phyloP scores from a whole-genome alignment of 2,329 filamentous ascomycete species.

The Coniochaeta hoffmannii region DNA sequence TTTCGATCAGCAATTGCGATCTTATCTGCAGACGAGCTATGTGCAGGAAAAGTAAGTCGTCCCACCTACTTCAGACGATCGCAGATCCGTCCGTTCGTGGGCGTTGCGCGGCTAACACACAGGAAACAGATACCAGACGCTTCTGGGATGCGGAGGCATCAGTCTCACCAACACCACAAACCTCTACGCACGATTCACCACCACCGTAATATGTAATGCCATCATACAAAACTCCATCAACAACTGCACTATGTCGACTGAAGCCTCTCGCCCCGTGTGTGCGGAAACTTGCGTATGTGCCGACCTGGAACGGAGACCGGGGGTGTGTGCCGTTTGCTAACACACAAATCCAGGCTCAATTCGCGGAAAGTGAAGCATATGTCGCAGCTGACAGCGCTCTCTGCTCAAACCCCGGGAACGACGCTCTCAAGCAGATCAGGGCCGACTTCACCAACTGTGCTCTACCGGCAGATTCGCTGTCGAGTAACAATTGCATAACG shows the following conservation, averaged over 20 bases:
- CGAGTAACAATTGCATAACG: conserved; percentile 62
- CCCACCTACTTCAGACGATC: not conserved
- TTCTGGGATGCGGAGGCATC: conserved; percentile 74
- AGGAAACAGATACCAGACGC: conserved; percentile 61
- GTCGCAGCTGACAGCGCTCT: conserved; percentile 67
- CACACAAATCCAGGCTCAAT: conserved; percentile 53
- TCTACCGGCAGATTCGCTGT: conserved; percentile 71
- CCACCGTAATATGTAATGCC: conserved; percentile 84
- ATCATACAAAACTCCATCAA: conserved; percentile 83
- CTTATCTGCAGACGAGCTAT: conserved; percentile 70
- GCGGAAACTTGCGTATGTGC: conserved; percentile 74
- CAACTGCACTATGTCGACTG: conserved; percentile 58
- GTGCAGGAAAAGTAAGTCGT: conserved; percentile 65
- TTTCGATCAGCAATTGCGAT: conserved; percentile 69
- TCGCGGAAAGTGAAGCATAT: conserved; percentile 80
- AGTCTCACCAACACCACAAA: conserved; percentile 71
- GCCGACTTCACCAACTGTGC: conserved; percentile 90
- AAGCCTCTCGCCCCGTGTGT: conserved; percentile 68
- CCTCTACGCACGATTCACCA: conserved; percentile 90
- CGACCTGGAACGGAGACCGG: not conserved
- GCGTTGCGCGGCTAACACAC: conserved; percentile 8
- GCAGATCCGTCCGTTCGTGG: not conserved
- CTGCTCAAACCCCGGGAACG: conserved; percentile 58
- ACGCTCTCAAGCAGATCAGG: conserved; percentile 70
- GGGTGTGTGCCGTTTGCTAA: conserved; percentile 16